phyloP scores from a whole-genome alignment of 352 stramenopile genomes.

The Globisporangium rhizosaccharum region DNA sequence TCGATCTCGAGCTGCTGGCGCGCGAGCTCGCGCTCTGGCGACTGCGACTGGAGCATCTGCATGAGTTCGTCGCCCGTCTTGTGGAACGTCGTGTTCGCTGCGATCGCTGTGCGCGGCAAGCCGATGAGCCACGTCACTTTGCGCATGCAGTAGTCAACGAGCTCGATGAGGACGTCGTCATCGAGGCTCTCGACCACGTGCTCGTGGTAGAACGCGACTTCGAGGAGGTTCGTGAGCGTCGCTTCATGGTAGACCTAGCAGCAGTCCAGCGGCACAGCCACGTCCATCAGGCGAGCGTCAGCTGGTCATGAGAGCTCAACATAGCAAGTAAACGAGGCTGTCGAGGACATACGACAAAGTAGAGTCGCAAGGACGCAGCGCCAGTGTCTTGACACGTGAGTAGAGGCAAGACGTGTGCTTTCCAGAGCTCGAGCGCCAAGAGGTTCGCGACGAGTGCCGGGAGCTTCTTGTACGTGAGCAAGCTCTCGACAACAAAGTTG shows the following conservation, averaged over 20 bases:
- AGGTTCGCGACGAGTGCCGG: constrained; percentile 85
- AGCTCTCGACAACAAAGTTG: constrained; percentile 91
- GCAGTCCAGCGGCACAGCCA: background rate
- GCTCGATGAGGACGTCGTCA: constrained; percentile 88
- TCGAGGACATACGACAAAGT: constrained; percentile 75
- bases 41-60: constrained; percentile 59
- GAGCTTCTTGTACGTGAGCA: constrained; percentile 92
- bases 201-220: constrained; percentile 88
- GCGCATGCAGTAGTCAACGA: constrained; percentile 92
- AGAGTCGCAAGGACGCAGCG: constrained; percentile 75
- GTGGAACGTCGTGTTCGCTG: constrained; percentile 57
- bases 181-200: constrained; percentile 83
- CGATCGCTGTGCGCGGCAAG: constrained; percentile 53
- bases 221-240: constrained; percentile 84
- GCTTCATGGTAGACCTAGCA: constrained; percentile 84
- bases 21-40: constrained; percentile 46
- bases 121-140: constrained; percentile 85
- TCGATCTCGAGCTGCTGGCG: constrained; percentile 83
- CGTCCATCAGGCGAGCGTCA: background rate
- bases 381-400: constrained; percentile 46
- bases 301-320: background rate
- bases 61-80: constrained; percentile 63
- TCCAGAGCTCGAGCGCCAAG: constrained; percentile 89
- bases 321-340: background rate
- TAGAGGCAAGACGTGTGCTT: constrained; percentile 65